A percentile compares a stretch with the other conserved stretches of the same genome.
phyloP scores from a whole-genome alignment of 2,329 filamentous ascomycete genomes.

The Blumeriella jaapii region DNA sequence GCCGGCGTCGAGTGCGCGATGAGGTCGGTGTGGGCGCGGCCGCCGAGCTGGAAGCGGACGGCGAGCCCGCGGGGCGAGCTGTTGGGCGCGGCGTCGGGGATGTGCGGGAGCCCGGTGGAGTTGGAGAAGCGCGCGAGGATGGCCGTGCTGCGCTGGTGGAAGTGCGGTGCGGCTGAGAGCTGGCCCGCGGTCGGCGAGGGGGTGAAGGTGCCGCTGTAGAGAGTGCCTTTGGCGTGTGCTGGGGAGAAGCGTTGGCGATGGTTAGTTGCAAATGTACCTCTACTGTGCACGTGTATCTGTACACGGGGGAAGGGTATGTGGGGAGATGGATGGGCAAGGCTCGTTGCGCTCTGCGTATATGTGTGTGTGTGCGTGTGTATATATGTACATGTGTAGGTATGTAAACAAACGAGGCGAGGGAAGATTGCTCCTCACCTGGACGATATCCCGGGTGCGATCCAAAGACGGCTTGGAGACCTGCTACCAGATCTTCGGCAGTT shows the following conservation, averaged over 20 bases:
- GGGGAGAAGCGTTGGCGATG: too few relatives aligned
- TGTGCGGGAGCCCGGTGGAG: slow-evolving; percentile 37
- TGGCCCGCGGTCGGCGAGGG: slow-evolving; percentile 33
- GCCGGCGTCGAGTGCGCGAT: slow-evolving; percentile 39
- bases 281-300: too few relatives aligned
- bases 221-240: slow-evolving; percentile 42
- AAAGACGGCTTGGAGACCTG: slow-evolving; percentile 29
- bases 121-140: slow-evolving; percentile 38
- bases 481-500: slow-evolving; percentile 29
- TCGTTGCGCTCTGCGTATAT: background rate
- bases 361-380: too few relatives aligned
- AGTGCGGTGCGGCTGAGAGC: slow-evolving; percentile 38
- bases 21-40: slow-evolving; percentile 43
- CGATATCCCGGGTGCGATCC: slow-evolving; percentile 32
- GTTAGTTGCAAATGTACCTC: too few relatives aligned
- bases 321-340: slow-evolving; percentile 3
- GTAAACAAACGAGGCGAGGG: background rate
- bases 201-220: slow-evolving; percentile 41
- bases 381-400: too few relatives aligned
- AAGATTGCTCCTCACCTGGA: slow-evolving; percentile 30
- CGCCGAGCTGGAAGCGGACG: slow-evolving; percentile 36
- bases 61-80: slow-evolving; percentile 38
- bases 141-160: slow-evolving; percentile 33
- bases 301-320: too few relatives aligned
- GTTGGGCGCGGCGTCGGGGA: slow-evolving; percentile 37